A percentile compares a stretch with the other conserved stretches of the same genome.
Conservation (phyloP, 768 basidiomycete genomes). For the Tricholoma matsutake region DNA sequence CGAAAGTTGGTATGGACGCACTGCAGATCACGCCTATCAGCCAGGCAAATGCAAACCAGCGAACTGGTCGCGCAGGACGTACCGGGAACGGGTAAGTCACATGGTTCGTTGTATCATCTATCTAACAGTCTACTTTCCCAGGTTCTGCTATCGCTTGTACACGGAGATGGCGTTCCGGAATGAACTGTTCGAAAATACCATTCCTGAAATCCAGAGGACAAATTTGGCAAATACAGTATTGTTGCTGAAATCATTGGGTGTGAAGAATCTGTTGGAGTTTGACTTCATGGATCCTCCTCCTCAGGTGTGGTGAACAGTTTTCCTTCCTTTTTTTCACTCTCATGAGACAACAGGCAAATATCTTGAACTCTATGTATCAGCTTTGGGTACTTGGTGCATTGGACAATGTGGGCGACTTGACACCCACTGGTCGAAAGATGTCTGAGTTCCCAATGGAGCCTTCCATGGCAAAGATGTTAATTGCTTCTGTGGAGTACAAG, state of each 20-base stretch:
- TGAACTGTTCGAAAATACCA: constrained; percentile 92
- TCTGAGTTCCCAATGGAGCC: constrained; percentile 99
- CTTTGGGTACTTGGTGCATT: constrained; percentile 98
- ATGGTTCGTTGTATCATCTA: neutral
- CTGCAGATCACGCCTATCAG: constrained; percentile 98
- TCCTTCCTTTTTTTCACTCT: neutral
- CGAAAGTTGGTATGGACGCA: constrained; percentile 99
- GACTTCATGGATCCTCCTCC: constrained; percentile 99
- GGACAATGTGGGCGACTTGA: constrained; percentile 97
- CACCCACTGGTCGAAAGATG: constrained; percentile 91
- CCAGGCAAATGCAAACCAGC: constrained; percentile 96
- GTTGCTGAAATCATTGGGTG: constrained; percentile 91
- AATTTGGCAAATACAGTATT: constrained; percentile 97
- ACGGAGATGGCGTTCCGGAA: constrained; percentile 97
- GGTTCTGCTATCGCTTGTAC: constrained; percentile 94
- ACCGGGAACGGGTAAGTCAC: constrained; percentile 85
- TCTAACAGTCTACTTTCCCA: constrained; percentile 26
- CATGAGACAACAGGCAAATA: constrained; percentile 65
- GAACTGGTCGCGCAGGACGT: constrained; percentile 93
- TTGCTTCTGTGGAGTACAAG: constrained; percentile 88
- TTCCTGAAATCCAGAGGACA: constrained; percentile 97
- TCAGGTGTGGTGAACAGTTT: constrained; percentile 50
- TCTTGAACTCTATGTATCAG: constrained; percentile 99
- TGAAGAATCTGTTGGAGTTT: constrained; percentile 96
- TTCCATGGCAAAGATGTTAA: constrained; percentile 98